Base-by-base conservation (phyloP, 2,329 filamentous ascomycete species). In the Fusarium luffae region DNA sequence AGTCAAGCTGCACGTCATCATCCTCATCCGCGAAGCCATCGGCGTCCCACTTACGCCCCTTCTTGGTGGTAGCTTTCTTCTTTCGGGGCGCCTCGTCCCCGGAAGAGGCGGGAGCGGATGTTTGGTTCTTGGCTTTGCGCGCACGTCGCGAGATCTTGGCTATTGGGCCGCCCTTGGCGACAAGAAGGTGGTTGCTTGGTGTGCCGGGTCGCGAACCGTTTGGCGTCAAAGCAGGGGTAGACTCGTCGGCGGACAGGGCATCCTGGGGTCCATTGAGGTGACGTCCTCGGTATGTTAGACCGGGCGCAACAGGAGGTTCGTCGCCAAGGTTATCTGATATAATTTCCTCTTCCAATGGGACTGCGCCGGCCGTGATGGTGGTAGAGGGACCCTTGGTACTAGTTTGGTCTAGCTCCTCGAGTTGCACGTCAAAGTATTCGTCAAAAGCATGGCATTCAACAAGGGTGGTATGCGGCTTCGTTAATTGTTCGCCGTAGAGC, bases 361-460 rank as follows among this genome's bases (percentile, higher is more conserved):
- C 63, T 43, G 77, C 69, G 48, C 74, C 68, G n/a, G 63, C 63
- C 27, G 77, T 76, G n/a, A 69, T 67, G 43, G 62, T 68, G 50
- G 68, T 66, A 59, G 71, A 60, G 50, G 66, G 68, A 47, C 73
- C 73, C n/a, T 79, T 78, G 41, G 75, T 76, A 68, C 82, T 85
- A 27, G 85, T 83, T 68, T 86, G 87, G 75, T 89, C 93, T 21
- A 99, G 85, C 78, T 97, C 93, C 70, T 89, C 87, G 67, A 98
- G 84, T 81, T 98, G 94, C 76, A 97, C 92, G 78, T 98, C 93
- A 79, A 98, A 99, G 80, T 98, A 98, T 74, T 91, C 87, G 77
- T 97, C 93, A 77, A 99, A 99, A 52, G 88, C 87, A 54, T 85
- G 79, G 81, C 94, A 97, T 77, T 94, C 89, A 60, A 96, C 85